Evolutionary conservation across 2,329 filamentous ascomycete genomes (phyloP).

Genomic region (Pseudopyrenochaeta lycopersici): DNA sequence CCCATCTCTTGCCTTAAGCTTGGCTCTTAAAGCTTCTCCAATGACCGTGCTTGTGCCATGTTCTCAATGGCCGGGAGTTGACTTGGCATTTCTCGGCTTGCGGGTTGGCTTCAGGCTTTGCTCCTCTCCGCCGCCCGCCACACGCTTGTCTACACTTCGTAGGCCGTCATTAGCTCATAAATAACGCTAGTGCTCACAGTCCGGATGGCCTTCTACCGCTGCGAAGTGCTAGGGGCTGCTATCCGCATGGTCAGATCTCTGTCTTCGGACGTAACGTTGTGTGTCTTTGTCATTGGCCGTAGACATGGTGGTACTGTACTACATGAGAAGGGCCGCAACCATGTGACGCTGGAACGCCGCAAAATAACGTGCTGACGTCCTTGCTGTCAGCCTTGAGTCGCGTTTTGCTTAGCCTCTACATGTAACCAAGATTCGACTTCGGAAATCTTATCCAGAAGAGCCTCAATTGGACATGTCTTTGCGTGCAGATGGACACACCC

Average conservation of each 20-base stretch:
- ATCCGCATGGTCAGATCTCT: constrained; percentile 6
- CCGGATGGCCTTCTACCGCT: not conserved
- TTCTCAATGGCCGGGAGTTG: constrained; percentile 16
- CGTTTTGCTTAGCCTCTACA: constrained; percentile 9
- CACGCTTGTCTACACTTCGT: constrained; percentile 37
- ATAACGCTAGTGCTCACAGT: not conserved
- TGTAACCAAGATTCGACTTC: constrained; percentile 9
- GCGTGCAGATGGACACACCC: constrained; percentile 10
- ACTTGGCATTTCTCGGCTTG: constrained; percentile 43
- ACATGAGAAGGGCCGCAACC: constrained; percentile 1
- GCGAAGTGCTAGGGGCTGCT: not conserved
- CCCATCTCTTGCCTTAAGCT: constrained; percentile 38
- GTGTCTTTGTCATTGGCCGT: constrained; percentile 6
- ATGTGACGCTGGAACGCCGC: constrained; percentile 21
- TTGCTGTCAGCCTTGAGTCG: constrained; percentile 9
- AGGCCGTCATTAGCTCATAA: constrained; percentile 11
- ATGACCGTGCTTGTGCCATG: constrained; percentile 21
- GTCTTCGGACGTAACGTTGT: constrained; percentile 14
- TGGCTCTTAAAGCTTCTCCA: constrained; percentile 36
- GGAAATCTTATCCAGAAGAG: constrained; percentile 18
- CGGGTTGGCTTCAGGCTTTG: constrained; percentile 32
- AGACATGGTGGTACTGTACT: not conserved
- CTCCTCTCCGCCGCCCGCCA: constrained; percentile 25
- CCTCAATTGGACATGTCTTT: constrained; percentile 9
- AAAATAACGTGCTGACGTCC: constrained; percentile 17